Conservation (phyloP, 2,329 filamentous ascomycete genomes). For the Beauveria bassiana region DNA sequence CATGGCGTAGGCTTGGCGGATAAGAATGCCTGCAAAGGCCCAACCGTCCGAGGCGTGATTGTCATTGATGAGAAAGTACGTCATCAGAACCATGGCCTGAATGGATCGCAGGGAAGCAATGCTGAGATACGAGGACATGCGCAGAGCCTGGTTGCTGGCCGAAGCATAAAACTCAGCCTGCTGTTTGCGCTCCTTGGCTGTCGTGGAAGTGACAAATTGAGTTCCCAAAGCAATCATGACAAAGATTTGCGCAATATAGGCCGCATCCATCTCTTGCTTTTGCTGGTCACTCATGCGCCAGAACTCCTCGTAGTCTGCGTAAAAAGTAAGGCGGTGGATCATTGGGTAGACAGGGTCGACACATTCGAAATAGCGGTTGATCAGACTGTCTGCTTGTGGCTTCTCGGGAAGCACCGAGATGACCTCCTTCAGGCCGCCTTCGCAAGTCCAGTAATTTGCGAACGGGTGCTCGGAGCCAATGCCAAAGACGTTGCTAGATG, state of each 20-base stretch:
- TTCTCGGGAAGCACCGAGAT: slow-evolving; percentile 69
- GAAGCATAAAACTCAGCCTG: slow-evolving; percentile 78
- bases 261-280: slow-evolving; percentile 55
- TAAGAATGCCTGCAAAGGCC: slow-evolving; percentile 71
- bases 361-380: slow-evolving; percentile 57
- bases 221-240: slow-evolving; percentile 72
- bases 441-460: slow-evolving; percentile 78
- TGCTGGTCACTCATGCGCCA: slow-evolving; percentile 56
- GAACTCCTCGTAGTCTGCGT: slow-evolving; percentile 70
- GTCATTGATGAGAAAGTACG: slow-evolving; percentile 79
- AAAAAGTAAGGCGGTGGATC: slow-evolving; percentile 67
- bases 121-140: slow-evolving; percentile 70
- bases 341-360: slow-evolving; percentile 79
- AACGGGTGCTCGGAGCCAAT: slow-evolving; percentile 72
- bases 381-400: slow-evolving; percentile 64
- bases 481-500: slow-evolving; percentile 72
- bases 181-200: slow-evolving; percentile 57
- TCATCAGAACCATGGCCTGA: slow-evolving; percentile 72
- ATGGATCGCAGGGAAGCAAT: slow-evolving; percentile 65
- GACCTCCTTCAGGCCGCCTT: slow-evolving; percentile 67
- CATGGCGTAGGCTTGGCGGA: slow-evolving; percentile 75
- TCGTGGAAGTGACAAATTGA: slow-evolving; percentile 60
- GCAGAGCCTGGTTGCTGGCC: slow-evolving; percentile 68
- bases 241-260: slow-evolving; percentile 65
- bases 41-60: slow-evolving; percentile 78